Percentiles rank a stretch among this genome's conserved stretches.
phyloP scores from a whole-genome alignment of 352 stramenopile species.

The Pythium periplocum region DNA sequence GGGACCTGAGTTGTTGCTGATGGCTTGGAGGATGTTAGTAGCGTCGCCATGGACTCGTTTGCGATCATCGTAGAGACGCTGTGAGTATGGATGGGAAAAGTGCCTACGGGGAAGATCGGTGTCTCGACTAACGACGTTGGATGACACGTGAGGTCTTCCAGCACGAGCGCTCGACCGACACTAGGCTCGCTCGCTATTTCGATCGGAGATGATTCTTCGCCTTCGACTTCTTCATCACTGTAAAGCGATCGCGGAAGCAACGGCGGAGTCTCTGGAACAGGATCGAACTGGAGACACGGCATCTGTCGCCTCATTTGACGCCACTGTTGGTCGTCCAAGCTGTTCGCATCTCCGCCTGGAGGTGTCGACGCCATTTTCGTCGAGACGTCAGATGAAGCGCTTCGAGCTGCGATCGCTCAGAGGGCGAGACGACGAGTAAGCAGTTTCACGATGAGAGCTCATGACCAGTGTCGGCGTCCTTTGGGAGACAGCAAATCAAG shows the following conservation, averaged over 20 bases:
- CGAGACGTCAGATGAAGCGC: background rate
- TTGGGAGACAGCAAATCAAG: background rate
- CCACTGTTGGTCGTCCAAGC: slow-evolving; percentile 50
- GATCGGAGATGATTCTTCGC: background rate
- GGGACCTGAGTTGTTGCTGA: background rate
- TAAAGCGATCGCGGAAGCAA: slow-evolving; percentile 36
- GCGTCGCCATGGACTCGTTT: background rate
- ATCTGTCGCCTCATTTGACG: slow-evolving; percentile 51
- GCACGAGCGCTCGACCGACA: background rate
- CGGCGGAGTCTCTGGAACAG: slow-evolving; percentile 48
- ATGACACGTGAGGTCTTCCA: background rate
- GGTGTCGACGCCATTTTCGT: slow-evolving; percentile 5
- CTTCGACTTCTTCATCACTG: slow-evolving; percentile 3
- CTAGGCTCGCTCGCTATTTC: background rate
- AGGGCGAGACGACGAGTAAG: too few relatives aligned
- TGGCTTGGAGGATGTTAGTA: background rate
- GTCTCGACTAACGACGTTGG: background rate
- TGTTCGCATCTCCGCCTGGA: slow-evolving; percentile 3
- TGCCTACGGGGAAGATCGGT: background rate
- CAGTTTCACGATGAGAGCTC: too few relatives aligned
- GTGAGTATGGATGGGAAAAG: background rate
- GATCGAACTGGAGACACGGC: slow-evolving; percentile 53
- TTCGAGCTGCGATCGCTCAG: slow-evolving; percentile 1
- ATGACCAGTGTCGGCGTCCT: background rate
- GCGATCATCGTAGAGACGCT: background rate